A percentile compares a stretch with the other conserved stretches of the same genome.
Conservation (phyloP, 805 yeast species). For the Candida anglica region DNA sequence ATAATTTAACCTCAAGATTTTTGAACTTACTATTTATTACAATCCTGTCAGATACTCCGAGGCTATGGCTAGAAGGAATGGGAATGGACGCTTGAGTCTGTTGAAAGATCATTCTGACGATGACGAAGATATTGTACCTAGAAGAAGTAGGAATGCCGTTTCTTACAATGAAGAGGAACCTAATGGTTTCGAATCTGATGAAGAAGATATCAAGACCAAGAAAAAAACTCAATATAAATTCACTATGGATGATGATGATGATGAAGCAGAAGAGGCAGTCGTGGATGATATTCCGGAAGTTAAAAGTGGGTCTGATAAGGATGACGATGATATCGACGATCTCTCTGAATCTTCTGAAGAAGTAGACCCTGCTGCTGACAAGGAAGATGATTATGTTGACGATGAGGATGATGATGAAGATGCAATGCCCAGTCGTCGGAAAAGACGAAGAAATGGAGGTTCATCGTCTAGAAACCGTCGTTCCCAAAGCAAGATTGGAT, state of each 20-base stretch:
- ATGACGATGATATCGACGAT: slow-evolving; percentile 8
- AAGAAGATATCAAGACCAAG: slow-evolving; percentile 10
- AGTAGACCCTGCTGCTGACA: slow-evolving; percentile 6
- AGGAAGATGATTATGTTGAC: slow-evolving; percentile 14
- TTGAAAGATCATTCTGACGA: slow-evolving; percentile 4
- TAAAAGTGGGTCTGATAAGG: slow-evolving; percentile 9
- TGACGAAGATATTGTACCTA: no score
- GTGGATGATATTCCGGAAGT: slow-evolving; percentile 8
- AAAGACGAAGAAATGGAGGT: slow-evolving; percentile 7
- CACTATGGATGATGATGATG: slow-evolving; percentile 19
- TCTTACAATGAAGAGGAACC: no score
- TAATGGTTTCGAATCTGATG: slow-evolving; percentile 7
- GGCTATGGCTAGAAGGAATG: slow-evolving; percentile 4
- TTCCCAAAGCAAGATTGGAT: slow-evolving; percentile 8
- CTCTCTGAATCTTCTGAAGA: no score
- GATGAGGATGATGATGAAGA: slow-evolving; percentile 16
- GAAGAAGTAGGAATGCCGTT: slow-evolving; percentile 3
- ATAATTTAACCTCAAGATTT: background rate
- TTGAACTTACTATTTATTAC: slow-evolving; percentile 3
- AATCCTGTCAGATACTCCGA: slow-evolving; percentile 3
- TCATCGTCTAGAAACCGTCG: background rate
- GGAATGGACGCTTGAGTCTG: background rate
- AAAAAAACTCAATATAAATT: slow-evolving; percentile 7
- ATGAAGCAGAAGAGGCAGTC: background rate
- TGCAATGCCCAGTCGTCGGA: slow-evolving; percentile 9